Conservation (phyloP, 129 eudicot genomes). For the Centaurea solstitialis region DNA sequence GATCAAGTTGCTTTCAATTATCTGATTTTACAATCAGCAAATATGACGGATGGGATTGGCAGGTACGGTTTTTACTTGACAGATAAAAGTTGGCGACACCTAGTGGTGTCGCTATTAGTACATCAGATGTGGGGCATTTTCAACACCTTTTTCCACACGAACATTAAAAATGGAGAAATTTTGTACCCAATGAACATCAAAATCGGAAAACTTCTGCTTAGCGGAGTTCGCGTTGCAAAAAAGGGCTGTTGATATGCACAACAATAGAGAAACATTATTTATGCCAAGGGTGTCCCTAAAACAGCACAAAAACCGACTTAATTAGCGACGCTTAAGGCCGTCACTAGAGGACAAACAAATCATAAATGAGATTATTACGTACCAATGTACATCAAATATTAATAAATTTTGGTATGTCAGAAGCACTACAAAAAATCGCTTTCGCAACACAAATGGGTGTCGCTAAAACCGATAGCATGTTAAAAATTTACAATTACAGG, state of each 20-base stretch:
- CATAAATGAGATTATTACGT: too few species aligned
- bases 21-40: neutral
- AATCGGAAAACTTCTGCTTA: neutral
- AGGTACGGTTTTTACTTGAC: constrained; percentile 23
- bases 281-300: neutral
- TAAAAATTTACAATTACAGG: neutral
- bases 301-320: neutral
- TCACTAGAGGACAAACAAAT: neutral
- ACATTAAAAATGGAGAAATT: neutral
- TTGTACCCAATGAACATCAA: neutral
- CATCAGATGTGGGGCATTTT: neutral
- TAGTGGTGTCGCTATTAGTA: neutral
- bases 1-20: neutral
- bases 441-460: neutral
- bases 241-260: neutral
- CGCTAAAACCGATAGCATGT: neutral
- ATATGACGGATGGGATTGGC: constrained; percentile 40
- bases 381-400: neutral
- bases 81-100: neutral
- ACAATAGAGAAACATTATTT: neutral
- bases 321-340: neutral
- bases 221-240: neutral
- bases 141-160: neutral
- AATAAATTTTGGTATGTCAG: neutral
- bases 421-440: neutral